These are phyloP conservation scores for Metschnikowia colocasiae DNA, from an alignment of 805 yeast species.

Conservation along the genomic window DNA sequence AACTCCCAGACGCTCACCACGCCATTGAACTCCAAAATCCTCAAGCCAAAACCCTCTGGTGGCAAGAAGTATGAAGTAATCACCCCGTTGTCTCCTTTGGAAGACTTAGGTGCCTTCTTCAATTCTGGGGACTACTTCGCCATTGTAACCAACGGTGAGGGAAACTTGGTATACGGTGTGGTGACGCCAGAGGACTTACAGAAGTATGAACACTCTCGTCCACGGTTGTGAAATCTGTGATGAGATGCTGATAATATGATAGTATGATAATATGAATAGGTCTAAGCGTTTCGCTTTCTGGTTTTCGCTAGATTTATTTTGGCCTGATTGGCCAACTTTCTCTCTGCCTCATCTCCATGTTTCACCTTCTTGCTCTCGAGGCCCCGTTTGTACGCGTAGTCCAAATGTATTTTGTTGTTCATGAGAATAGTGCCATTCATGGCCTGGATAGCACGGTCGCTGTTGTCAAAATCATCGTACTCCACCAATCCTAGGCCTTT, in stretches of 20 bases:
- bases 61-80: slow-evolving; percentile 40
- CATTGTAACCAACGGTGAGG: slow-evolving; percentile 51
- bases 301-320: slow-evolving; percentile 30
- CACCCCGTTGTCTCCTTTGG: slow-evolving; percentile 55
- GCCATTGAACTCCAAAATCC: slow-evolving; percentile 31
- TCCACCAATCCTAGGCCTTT: slow-evolving; percentile 66
- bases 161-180: slow-evolving; percentile 55
- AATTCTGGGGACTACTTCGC: slow-evolving; percentile 50
- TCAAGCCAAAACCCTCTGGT: slow-evolving; percentile 27
- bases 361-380: slow-evolving; percentile 43
- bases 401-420: slow-evolving; percentile 58
- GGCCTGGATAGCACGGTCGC: slow-evolving; percentile 67
- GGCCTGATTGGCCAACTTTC: slow-evolving; percentile 66
- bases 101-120: slow-evolving; percentile 50
- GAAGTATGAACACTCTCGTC: slow-evolving; percentile 23
- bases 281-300: not conserved
- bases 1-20: slow-evolving; percentile 11
- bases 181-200: slow-evolving; percentile 41
- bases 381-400: slow-evolving; percentile 66
- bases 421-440: slow-evolving; percentile 68
- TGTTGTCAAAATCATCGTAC: slow-evolving; percentile 58
- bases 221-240: slow-evolving; percentile 12
- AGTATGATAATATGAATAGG: no score
- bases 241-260: not conserved
- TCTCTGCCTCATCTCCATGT: slow-evolving; percentile 80